Evolutionary conservation across 2,329 filamentous ascomycete species (phyloP).

Genomic region (Tolypocladium album): DNA sequence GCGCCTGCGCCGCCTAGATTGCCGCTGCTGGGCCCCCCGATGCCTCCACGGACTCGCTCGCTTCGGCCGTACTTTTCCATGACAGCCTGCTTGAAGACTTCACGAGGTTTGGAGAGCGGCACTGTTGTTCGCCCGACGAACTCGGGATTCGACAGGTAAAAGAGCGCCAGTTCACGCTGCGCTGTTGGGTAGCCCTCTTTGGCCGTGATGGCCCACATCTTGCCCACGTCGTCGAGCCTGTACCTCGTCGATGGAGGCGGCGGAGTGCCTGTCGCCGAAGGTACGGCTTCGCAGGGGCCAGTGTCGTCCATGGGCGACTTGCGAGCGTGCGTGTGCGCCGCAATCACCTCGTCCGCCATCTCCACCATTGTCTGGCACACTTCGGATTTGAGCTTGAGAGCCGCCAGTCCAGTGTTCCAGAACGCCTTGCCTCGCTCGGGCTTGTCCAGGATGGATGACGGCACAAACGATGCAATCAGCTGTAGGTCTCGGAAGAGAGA

Average conservation of each 20-base stretch:
- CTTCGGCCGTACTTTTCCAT: conserved; percentile 56
- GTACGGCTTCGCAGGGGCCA: conserved; percentile 16
- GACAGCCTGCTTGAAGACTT: conserved; percentile 83
- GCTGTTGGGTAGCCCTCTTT: conserved; percentile 77
- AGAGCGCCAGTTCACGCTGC: conserved; percentile 84
- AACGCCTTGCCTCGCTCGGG: conserved; percentile 68
- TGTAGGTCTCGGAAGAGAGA: conserved; percentile 75
- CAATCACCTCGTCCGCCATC: conserved; percentile 43
- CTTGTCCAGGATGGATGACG: conserved; percentile 47
- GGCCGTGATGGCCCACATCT: conserved; percentile 86
- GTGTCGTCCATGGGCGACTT: conserved; percentile 27
- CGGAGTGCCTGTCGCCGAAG: conserved; percentile 28
- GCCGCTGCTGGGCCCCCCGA: conserved; percentile 11
- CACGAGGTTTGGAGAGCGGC: conserved; percentile 71
- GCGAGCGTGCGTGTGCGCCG: conserved; percentile 54
- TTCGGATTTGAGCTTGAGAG: conserved; percentile 79
- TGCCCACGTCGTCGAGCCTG: conserved; percentile 69
- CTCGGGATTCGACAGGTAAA: conserved; percentile 88
- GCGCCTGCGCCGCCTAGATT: conserved; percentile 13
- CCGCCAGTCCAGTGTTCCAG: conserved; percentile 80
- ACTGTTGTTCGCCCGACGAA: conserved; percentile 70
- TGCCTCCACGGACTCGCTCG: conserved; percentile 13
- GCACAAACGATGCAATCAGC: conserved; percentile 58
- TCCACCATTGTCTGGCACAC: conserved; percentile 71
- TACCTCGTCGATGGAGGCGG: conserved; percentile 48